These are phyloP conservation scores for Ceratocystis alfenasii DNA, from an alignment of 2,329 filamentous ascomycete species.

Conservation along the genomic window DNA sequence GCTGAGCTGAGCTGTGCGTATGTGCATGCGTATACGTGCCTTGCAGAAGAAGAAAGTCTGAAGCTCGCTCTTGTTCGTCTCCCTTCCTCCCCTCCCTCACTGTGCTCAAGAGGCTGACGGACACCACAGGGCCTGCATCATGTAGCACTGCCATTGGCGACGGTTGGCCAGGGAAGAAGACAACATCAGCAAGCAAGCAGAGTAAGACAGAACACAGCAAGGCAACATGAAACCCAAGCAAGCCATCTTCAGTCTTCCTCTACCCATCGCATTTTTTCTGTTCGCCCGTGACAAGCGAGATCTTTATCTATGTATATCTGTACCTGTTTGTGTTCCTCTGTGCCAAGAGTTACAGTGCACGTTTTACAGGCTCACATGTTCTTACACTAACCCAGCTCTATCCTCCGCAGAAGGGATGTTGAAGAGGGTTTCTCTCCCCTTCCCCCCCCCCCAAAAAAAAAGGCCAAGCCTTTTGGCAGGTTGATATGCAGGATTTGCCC, in stretches of 20 bases:
- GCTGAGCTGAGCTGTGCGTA: background rate
- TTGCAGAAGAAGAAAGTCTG: no score
- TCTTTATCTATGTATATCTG: background rate
- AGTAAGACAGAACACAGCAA: background rate
- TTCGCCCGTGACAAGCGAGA: no score
- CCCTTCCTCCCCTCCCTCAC: no score
- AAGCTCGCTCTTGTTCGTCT: no score
- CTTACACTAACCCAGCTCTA: background rate
- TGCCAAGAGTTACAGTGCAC: slow-evolving; percentile 2
- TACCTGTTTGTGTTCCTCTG: background rate
- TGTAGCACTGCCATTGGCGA: no score
- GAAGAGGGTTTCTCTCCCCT: background rate
- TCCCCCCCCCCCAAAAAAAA: background rate
- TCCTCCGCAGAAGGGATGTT: background rate
- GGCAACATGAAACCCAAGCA: background rate
- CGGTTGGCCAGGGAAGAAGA: no score
- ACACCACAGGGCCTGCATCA: no score
- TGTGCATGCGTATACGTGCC: no score
- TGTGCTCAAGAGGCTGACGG: no score
- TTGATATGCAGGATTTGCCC: background rate
- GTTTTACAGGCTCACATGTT: background rate
- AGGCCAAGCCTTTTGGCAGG: slow-evolving; percentile 5
- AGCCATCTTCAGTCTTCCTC: background rate
- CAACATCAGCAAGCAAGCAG: no score
- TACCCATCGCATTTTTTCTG: background rate